Evolutionary conservation across 2,329 filamentous ascomycete genomes (phyloP), one percentile per base, ranked within the genome.

Genomic region (Pseudogymnoascus sp.): DNA sequence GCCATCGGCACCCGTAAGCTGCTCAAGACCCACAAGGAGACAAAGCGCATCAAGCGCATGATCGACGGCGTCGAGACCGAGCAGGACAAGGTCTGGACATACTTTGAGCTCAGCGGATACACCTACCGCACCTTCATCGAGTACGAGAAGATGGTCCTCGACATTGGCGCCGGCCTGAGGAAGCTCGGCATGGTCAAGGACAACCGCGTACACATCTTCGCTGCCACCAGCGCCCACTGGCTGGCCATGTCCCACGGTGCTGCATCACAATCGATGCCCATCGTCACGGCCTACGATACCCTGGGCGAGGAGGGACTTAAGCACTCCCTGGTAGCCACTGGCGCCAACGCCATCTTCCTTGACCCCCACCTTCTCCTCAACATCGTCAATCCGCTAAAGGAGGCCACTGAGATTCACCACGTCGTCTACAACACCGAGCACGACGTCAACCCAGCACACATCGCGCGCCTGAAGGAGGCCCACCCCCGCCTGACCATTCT

Each of bases 251-350:
- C 80, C 19, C 81, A 84, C 71, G 81, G 75, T 61, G 79, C 80
- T 62, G 77, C 87, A 28, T 93, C 92, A 22, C 93, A 97, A 77
- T 93, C 91, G 43, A 85, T 97, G 73, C 86, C 90, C 65, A 93
- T 97, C 68, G 93, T 96, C 60, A 98, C 93, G 37, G 91, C 93
- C 60, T 97, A 96, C 76, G 93, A 96, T 75, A 96, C 92, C 14
- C 86, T 97, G 59, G 93, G 93, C 63, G 84, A 91, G 71, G 85
- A 87, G 66, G 93, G 92, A 43, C 84, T 97, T 66, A 86, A 88
- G 77, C 91, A 96, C 79, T 96, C 92, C 1, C 84, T 97, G 66
- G 81, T 86, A 33, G 89, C 96, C 78, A 95, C 91, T 62, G 80
- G 86, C 66, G 89, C 91, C 61, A 86, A 86, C 70, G 88, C 89